Conservation (phyloP, 164 flowering plant genomes). For the Litsea cubeba region DNA sequence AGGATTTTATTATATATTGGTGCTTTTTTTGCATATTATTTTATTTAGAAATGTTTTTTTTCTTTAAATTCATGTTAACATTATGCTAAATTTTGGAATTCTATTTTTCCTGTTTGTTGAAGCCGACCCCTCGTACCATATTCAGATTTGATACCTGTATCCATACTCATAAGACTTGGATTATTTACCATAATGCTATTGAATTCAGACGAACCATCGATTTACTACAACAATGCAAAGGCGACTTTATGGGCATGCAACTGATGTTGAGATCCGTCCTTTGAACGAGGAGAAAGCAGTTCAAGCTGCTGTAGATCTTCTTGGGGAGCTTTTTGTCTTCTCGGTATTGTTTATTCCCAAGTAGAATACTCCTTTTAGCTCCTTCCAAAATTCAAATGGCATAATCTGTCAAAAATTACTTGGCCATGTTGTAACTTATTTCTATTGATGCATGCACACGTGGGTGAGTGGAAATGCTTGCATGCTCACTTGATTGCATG, state of each 20-base stretch:
- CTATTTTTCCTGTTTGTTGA: no score
- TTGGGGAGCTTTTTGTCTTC: conserved; percentile 84
- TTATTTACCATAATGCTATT: not conserved
- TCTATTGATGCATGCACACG: not conserved
- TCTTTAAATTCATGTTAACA: no score
- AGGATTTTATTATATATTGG: no score
- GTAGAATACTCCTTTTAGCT: not conserved
- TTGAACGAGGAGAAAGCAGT: conserved; percentile 91
- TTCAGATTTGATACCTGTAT: no score
- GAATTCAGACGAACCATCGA: conserved; percentile 64
- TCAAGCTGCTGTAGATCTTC: conserved; percentile 81
- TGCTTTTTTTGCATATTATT: no score
- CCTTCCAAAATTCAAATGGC: not conserved
- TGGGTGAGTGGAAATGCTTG: not conserved
- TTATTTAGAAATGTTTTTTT: no score
- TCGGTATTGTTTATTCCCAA: conserved; percentile 36
- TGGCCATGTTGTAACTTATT: not conserved
- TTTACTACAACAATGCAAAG: conserved; percentile 72
- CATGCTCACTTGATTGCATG: not conserved
- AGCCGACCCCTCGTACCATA: no score
- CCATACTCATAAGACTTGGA: not conserved
- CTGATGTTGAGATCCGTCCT: conserved; percentile 81
- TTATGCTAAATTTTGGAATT: no score
- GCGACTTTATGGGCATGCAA: conserved; percentile 76
- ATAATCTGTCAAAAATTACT: not conserved